A percentile compares a stretch with the other conserved stretches of the same genome.
Evolutionary conservation across 768 basidiomycete species (phyloP).

Genomic region (Podaxis sp.): DNA sequence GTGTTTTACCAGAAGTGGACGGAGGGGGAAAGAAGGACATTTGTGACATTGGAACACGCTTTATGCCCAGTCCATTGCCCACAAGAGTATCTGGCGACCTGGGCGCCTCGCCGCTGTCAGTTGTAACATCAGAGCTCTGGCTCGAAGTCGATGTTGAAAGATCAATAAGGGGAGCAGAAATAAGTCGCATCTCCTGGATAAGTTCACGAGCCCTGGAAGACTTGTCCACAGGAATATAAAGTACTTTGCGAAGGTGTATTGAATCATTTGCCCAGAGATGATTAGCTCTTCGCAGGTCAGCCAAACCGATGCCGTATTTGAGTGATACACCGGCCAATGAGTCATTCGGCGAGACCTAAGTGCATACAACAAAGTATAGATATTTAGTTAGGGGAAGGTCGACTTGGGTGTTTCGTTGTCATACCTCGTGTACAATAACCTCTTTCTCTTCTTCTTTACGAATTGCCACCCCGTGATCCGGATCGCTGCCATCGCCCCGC

Average conservation of each 20-base stretch:
- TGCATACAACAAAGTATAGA: constrained; percentile 5
- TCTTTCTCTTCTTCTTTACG: constrained; percentile 40
- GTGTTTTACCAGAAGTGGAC: constrained; percentile 23
- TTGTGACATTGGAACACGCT: constrained; percentile 48
- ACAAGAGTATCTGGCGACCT: constrained; percentile 20
- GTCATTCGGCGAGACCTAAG: constrained; percentile 69
- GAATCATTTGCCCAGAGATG: constrained; percentile 93
- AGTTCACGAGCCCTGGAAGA: constrained; percentile 45
- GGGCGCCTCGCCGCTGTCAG: constrained; percentile 3
- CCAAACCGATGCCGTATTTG: constrained; percentile 83
- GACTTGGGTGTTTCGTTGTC: constrained; percentile 17
- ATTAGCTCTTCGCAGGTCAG: constrained; percentile 83
- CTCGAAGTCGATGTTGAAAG: constrained; percentile 15
- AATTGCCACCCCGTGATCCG: constrained; percentile 17
- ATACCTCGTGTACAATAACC: constrained; percentile 62
- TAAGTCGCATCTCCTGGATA: constrained; percentile 19
- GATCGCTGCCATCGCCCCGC: constrained; percentile 18
- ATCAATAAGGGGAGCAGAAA: constrained; percentile 3
- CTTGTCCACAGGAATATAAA: constrained; percentile 77
- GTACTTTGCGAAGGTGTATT: constrained; percentile 80
- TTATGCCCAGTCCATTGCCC: constrained; percentile 30
- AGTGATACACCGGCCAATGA: constrained; percentile 86
- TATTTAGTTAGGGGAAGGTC: not conserved
- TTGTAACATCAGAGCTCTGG: not conserved
- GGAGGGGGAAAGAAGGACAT: constrained; percentile 58